A percentile compares a stretch with the other conserved stretches of the same genome.
Evolutionary conservation across 2,329 filamentous ascomycete genomes (phyloP).

Genomic region (Leptosphaerulina australis): DNA sequence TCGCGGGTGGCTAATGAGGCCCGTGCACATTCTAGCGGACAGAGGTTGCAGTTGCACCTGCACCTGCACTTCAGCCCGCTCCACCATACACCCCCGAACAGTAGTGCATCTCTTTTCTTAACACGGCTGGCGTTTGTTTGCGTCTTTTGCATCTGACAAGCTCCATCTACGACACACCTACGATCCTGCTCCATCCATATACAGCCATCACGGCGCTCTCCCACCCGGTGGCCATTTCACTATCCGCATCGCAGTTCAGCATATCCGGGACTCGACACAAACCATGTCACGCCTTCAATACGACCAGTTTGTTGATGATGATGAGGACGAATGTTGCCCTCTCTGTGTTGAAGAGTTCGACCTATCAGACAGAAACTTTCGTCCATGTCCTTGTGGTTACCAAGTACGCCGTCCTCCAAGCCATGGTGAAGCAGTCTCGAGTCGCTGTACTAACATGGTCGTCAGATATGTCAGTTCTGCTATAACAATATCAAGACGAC

Average conservation of each 20-base stretch:
- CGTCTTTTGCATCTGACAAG: slow-evolving; percentile 12
- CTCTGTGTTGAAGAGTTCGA: slow-evolving; percentile 99
- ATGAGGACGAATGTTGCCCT: slow-evolving; percentile 70
- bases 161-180: slow-evolving; percentile 5
- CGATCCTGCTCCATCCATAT: not conserved
- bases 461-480: slow-evolving; percentile 94
- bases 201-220: slow-evolving; percentile 5
- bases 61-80: slow-evolving; percentile 7
- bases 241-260: slow-evolving; percentile 16
- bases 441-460: slow-evolving; percentile 31
- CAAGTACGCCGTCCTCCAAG: slow-evolving; percentile 68
- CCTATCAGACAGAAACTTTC: slow-evolving; percentile 94
- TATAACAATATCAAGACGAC: slow-evolving; percentile 99
- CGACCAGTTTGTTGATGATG: slow-evolving; percentile 62
- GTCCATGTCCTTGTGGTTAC: slow-evolving; percentile 95
- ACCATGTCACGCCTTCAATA: slow-evolving; percentile 57
- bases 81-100: slow-evolving; percentile 26
- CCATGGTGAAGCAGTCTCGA: slow-evolving; percentile 8
- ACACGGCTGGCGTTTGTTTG: slow-evolving; percentile 44
- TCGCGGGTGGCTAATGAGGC: not conserved
- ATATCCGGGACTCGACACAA: slow-evolving; percentile 25
- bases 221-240: slow-evolving; percentile 35
- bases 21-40: slow-evolving; percentile 9
- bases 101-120: slow-evolving; percentile 35
- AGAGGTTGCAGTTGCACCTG: slow-evolving; percentile 11